These are phyloP conservation scores for Ganoderma leucocontextum DNA, from an alignment of 1,284 basidiomycete genomes.

Conservation along the genomic window DNA sequence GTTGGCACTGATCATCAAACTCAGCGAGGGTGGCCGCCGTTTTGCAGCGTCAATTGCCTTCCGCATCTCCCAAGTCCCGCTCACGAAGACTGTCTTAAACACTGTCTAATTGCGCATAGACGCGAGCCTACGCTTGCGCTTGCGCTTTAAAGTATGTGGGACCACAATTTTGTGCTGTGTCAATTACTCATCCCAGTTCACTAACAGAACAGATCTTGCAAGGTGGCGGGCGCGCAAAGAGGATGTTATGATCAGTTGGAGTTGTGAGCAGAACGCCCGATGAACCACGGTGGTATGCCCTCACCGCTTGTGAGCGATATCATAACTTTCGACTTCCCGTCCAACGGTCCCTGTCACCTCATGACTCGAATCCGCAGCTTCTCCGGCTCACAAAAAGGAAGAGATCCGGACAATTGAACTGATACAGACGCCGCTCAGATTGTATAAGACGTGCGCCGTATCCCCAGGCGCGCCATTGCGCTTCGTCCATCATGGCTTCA, in stretches of 20 bases:
- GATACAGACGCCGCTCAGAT: neutral
- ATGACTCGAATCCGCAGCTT: neutral
- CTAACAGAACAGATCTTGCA: neutral
- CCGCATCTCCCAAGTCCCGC: neutral
- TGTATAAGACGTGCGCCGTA: neutral
- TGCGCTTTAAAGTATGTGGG: neutral
- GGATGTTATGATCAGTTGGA: neutral
- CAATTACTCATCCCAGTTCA: neutral
- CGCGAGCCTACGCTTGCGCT: neutral
- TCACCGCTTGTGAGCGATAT: neutral
- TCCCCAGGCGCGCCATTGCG: neutral
- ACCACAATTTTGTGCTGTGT: neutral
- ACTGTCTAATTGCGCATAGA: neutral
- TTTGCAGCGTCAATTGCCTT: neutral
- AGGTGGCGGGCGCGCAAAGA: neutral
- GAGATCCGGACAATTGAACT: neutral
- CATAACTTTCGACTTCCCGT: neutral
- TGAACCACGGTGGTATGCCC: neutral
- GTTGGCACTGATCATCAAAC: neutral
- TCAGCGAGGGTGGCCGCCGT: neutral
- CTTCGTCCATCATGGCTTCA: constrained; percentile 13
- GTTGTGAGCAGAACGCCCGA: neutral
- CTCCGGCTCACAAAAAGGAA: neutral
- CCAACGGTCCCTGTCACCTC: neutral
- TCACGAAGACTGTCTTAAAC: neutral